Evolutionary conservation across 768 basidiomycete genomes (phyloP).

Genomic region (Chlorophyllum brunneum): DNA sequence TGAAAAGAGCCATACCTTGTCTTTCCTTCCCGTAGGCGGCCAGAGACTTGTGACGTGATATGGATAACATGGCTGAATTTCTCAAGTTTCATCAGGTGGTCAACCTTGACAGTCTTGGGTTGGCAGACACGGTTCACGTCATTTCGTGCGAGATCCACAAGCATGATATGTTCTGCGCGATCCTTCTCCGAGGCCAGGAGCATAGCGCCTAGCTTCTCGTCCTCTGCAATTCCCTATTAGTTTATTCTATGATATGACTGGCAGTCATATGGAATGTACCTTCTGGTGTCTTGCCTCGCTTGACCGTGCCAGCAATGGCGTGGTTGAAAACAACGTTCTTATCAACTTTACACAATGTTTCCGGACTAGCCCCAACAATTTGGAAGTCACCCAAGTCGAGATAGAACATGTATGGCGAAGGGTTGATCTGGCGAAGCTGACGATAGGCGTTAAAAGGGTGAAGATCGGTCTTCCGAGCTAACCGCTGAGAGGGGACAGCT

Average conservation of each 20-base stretch:
- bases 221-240: slow-evolving; percentile 62
- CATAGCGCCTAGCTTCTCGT: slow-evolving; percentile 68
- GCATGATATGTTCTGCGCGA: slow-evolving; percentile 97
- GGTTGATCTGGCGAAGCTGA: slow-evolving; percentile 90
- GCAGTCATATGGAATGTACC: slow-evolving; percentile 44
- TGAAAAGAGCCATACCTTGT: slow-evolving; percentile 53
- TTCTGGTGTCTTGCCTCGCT: slow-evolving; percentile 79
- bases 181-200: slow-evolving; percentile 89
- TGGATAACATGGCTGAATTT: slow-evolving; percentile 99
- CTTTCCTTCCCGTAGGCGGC: slow-evolving; percentile 73
- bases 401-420: slow-evolving; percentile 99
- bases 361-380: slow-evolving; percentile 96
- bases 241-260: slow-evolving; percentile 9
- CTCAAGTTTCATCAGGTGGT: slow-evolving; percentile 89
- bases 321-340: slow-evolving; percentile 92
- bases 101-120: slow-evolving; percentile 93
- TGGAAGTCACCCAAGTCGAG: slow-evolving; percentile 91
- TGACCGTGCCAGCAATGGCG: slow-evolving; percentile 94
- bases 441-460: slow-evolving; percentile 98
- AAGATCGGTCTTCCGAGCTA: slow-evolving; percentile 78
- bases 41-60: slow-evolving; percentile 92
- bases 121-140: slow-evolving; percentile 98
- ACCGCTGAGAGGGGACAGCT: slow-evolving; percentile 93
- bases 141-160: slow-evolving; percentile 96
- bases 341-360: slow-evolving; percentile 95